Percentiles rank a stretch among this genome's conserved stretches.
These are phyloP conservation scores for Aquilaria sinensis DNA, from an alignment of 345 rosid species.

Conservation along the genomic window DNA sequence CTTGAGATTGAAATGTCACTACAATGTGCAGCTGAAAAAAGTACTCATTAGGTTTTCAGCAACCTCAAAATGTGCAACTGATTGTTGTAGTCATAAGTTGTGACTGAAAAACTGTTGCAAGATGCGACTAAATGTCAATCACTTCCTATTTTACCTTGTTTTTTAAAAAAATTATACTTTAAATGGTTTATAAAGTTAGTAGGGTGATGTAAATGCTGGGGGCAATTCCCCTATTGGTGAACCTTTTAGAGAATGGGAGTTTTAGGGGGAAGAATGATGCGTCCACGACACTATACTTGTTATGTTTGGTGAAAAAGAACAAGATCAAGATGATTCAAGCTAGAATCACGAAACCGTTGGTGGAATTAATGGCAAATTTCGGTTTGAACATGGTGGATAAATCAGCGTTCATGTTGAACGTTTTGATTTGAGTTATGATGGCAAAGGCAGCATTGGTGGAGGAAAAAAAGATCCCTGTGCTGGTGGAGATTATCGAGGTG, in stretches of 20 bases:
- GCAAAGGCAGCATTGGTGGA: constrained; percentile 59
- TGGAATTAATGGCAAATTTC: constrained; percentile 84
- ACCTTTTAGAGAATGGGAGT: too few species aligned
- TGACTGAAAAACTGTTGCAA: too few species aligned
- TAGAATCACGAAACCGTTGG: constrained; percentile 64
- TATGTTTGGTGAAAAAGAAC: constrained; percentile 71
- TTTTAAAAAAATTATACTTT: too few species aligned
- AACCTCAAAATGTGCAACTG: too few species aligned
- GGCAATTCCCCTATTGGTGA: constrained; percentile 51
- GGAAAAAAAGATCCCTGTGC: constrained; percentile 80
- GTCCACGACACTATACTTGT: constrained; percentile 66
- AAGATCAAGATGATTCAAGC: constrained; percentile 63
- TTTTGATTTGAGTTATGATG: constrained; percentile 43
- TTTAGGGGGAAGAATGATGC: constrained; percentile 59
- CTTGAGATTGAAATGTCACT: too few species aligned
- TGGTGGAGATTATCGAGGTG: constrained; percentile 71
- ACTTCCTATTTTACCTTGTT: too few species aligned
- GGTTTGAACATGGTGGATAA: constrained; percentile 89
- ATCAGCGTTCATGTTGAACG: constrained; percentile 58
- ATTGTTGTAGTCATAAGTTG: too few species aligned
- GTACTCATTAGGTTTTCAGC: too few species aligned
- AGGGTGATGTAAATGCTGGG: constrained; percentile 78
- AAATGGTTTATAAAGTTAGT: too few species aligned
- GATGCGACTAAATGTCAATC: too few species aligned
- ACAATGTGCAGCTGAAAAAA: too few species aligned